Evolutionary conservation across 1,284 basidiomycete genomes (phyloP).

Genomic region (Papiliotrema terrestris): DNA sequence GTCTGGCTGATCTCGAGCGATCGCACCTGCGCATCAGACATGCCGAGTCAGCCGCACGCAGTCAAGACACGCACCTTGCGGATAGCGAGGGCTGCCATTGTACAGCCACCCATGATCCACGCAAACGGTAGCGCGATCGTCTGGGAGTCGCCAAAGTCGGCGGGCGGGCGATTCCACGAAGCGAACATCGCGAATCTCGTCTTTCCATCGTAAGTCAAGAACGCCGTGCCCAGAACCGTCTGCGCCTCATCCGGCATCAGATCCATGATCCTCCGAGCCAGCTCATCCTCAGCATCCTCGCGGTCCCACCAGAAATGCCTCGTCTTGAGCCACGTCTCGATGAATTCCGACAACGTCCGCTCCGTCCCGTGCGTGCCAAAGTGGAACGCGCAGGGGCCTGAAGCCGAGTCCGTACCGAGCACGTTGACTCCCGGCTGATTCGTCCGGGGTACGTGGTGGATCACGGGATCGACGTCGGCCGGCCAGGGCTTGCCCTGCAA

Average conservation of each 20-base stretch:
- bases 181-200: constrained; percentile 35
- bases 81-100: constrained; percentile 36
- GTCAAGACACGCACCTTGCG: constrained; percentile 9
- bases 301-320: constrained; percentile 41
- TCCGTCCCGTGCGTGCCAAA: constrained; percentile 14
- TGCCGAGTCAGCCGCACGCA: too few relatives aligned
- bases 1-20: constrained; percentile 42
- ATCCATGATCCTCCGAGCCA: constrained; percentile 24
- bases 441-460: constrained; percentile 21
- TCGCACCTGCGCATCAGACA: constrained; percentile 12
- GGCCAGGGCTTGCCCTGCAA: constrained; percentile 36
- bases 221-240: constrained; percentile 28
- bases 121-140: constrained; percentile 34
- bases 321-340: constrained; percentile 23
- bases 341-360: constrained; percentile 18
- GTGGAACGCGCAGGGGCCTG: constrained; percentile 13
- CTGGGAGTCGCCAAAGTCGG: constrained; percentile 30
- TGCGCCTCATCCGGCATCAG: constrained; percentile 30
- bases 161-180: constrained; percentile 34
- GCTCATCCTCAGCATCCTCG: constrained; percentile 23
- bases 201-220: constrained; percentile 31
- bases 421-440: constrained; percentile 8
- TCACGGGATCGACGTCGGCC: constrained; percentile 27
- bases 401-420: constrained; percentile 18
- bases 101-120: constrained; percentile 37